Conservation (phyloP, 1,284 basidiomycete species). For the Leccinum fallax region DNA sequence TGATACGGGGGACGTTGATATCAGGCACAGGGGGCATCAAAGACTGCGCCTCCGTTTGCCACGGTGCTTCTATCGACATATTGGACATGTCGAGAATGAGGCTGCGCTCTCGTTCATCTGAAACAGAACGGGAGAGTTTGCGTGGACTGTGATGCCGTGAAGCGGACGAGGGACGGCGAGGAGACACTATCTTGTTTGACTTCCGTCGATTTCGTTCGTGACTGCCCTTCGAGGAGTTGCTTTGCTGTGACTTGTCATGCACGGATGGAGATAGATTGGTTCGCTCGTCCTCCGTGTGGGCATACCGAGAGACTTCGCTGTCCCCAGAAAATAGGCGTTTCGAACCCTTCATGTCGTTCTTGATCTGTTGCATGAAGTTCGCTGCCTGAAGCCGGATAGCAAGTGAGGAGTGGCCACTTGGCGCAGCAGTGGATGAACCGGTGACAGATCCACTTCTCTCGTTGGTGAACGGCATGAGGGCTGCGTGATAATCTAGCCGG, state of each 20-base stretch:
- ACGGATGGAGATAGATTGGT: constrained; percentile 14
- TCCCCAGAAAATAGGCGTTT: constrained; percentile 71
- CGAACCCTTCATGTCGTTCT: constrained; percentile 68
- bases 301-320: constrained; percentile 53
- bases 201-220: constrained; percentile 30
- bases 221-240: constrained; percentile 13
- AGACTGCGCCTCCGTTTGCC: constrained; percentile 28
- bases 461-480: constrained; percentile 12
- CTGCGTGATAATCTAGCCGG: constrained; percentile 12
- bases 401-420: constrained; percentile 53
- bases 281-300: constrained; percentile 39
- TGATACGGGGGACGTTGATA: constrained; percentile 28
- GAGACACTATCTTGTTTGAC: constrained; percentile 27
- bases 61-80: constrained; percentile 39
- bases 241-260: constrained; percentile 28
- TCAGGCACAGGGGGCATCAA: constrained; percentile 23
- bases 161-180: constrained; percentile 28
- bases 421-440: constrained; percentile 32
- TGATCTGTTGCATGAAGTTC: constrained; percentile 82
- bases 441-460: constrained; percentile 15
- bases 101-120: constrained; percentile 31
- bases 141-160: constrained; percentile 31
- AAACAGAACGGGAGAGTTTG: constrained; percentile 26
- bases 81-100: constrained; percentile 36
- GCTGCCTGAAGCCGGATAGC: constrained; percentile 76